Conservation (phyloP, 148 eudicot species). For the Diospyros kaki region DNA sequence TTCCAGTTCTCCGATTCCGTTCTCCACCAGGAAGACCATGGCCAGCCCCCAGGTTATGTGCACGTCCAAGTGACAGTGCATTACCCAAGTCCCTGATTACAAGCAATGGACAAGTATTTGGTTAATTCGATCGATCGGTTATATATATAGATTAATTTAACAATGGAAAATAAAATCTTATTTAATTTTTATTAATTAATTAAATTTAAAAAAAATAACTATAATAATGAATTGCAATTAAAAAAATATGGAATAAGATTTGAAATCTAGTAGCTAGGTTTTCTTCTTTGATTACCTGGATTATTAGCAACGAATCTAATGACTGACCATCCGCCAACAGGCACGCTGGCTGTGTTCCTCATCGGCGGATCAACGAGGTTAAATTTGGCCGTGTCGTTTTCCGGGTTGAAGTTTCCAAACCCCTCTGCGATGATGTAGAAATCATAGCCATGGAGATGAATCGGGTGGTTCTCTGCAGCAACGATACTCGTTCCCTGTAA, state of each 20-base stretch:
- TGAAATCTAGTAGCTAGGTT: neutral
- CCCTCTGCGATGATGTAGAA: slow-evolving; percentile 68
- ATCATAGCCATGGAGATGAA: slow-evolving; percentile 77
- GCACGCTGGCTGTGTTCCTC: slow-evolving; percentile 67
- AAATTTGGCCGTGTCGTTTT: slow-evolving; percentile 40
- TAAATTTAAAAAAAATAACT: no score
- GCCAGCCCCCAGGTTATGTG: slow-evolving; percentile 78
- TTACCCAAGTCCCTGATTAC: slow-evolving; percentile 58
- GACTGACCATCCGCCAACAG: slow-evolving; percentile 75
- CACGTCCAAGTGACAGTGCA: slow-evolving; percentile 86
- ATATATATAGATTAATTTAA: no score
- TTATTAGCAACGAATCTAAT: slow-evolving; percentile 76
- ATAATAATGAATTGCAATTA: no score
- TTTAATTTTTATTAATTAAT: no score
- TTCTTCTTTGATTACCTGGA: slow-evolving; percentile 42
- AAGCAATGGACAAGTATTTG: no score
- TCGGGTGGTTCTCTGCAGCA: slow-evolving; percentile 52
- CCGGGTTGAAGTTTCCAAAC: slow-evolving; percentile 59
- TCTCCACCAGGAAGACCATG: slow-evolving; percentile 66
- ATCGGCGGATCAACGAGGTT: slow-evolving; percentile 75
- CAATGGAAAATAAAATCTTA: no score
- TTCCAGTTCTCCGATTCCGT: slow-evolving; percentile 59
- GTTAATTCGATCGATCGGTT: no score
- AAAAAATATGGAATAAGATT: neutral
- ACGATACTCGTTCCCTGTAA: slow-evolving; percentile 68